Evolutionary conservation across 805 yeast species (phyloP).

Genomic region (Barnettozyma siamensis): DNA sequence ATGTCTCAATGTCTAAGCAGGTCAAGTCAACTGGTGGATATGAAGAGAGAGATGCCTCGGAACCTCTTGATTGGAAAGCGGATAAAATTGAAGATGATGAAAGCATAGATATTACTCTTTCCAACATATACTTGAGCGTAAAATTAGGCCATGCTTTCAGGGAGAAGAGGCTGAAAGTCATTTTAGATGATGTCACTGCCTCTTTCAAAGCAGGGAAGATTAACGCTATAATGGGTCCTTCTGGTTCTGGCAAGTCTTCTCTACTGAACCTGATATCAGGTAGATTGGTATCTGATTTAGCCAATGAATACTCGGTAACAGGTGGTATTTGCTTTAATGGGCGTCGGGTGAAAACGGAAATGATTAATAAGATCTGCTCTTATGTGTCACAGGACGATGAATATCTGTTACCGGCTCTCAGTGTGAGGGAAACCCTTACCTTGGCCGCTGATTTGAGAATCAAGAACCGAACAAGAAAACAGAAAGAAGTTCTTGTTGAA

Average conservation of each 20-base stretch:
- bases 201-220: conserved; percentile 34
- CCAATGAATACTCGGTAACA: conserved; percentile 23
- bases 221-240: conserved; percentile 77
- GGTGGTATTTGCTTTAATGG: conserved; percentile 45
- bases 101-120: conserved; percentile 14
- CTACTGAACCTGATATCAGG: conserved; percentile 59
- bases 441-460: conserved; percentile 69
- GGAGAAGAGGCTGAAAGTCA: conserved; percentile 12
- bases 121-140: conserved; percentile 15
- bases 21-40: conserved; percentile 7
- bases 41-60: conserved; percentile 2
- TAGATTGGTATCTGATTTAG: conserved; percentile 37
- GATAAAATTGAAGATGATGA: conserved; percentile 2
- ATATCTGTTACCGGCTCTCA: conserved; percentile 61
- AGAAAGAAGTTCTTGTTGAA: conserved; percentile 45
- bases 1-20: conserved; percentile 21
- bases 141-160: neutral
- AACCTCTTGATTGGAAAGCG: neutral
- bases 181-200: conserved; percentile 19
- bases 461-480: conserved; percentile 35
- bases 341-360: conserved; percentile 28
- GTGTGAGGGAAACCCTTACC: conserved; percentile 71
- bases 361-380: conserved; percentile 50
- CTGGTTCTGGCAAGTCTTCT: conserved; percentile 75
- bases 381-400: conserved; percentile 83